These are phyloP conservation scores for Melampsora larici-populina DNA, from an alignment of 1,284 basidiomycete species.

Conservation along the genomic window DNA sequence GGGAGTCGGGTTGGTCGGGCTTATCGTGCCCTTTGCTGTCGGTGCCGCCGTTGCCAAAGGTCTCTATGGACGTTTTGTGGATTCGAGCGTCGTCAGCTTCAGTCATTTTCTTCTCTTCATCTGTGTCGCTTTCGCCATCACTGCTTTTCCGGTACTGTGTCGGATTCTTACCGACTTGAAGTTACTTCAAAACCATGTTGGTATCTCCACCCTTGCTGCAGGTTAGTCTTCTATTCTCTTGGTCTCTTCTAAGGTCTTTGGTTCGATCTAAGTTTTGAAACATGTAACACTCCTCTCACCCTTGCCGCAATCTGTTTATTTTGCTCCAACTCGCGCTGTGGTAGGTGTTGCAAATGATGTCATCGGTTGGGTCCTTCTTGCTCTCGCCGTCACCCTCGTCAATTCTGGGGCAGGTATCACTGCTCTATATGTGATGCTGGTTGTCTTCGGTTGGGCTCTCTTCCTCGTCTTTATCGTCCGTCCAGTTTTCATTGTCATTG, in stretches of 20 bases:
- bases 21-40: conserved; percentile 75
- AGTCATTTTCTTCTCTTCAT: conserved; percentile 91
- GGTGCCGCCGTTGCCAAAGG: conserved; percentile 77
- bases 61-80: conserved; percentile 76
- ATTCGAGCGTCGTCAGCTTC: conserved; percentile 62
- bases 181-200: conserved; percentile 86
- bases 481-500: conserved; percentile 29
- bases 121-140: conserved; percentile 77
- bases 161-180: conserved; percentile 70
- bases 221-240: conserved; percentile 51
- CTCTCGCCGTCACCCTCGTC: conserved; percentile 82
- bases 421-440: conserved; percentile 53
- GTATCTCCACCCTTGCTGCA: conserved; percentile 85
- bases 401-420: conserved; percentile 69
- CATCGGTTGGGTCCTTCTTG: conserved; percentile 65
- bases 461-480: conserved; percentile 34
- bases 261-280: not conserved
- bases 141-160: conserved; percentile 72
- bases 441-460: conserved; percentile 23
- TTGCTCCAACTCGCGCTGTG: not conserved
- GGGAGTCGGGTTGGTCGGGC: conserved; percentile 63
- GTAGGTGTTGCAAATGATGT: conserved; percentile 79
- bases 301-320: conserved; percentile 10
- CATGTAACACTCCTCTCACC: not conserved
- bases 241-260: not conserved